A percentile compares a stretch with the other conserved stretches of the same genome.
These are phyloP conservation scores for Olyra latifolia DNA, from an alignment of 176 grass and related monocot species.

Conservation along the genomic window DNA sequence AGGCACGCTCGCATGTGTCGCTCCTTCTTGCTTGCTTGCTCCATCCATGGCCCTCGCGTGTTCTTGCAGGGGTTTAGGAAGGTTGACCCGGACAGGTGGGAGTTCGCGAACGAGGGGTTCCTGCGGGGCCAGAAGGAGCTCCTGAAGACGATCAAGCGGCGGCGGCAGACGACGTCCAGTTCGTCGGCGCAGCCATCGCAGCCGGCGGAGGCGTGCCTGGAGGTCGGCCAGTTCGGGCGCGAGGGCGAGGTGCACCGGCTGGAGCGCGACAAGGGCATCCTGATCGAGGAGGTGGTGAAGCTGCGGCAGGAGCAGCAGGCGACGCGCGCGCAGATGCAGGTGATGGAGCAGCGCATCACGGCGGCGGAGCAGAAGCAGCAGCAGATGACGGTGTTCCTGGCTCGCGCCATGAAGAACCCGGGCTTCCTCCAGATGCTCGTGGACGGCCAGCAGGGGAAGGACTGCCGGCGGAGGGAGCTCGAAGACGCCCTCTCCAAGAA, in stretches of 20 bases:
- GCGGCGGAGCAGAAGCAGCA: constrained; percentile 82
- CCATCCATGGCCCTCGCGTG: not conserved
- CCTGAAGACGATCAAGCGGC: constrained; percentile 73
- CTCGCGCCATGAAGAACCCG: constrained; percentile 72
- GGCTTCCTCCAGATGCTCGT: constrained; percentile 57
- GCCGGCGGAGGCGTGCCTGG: constrained; percentile 44
- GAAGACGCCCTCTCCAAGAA: constrained; percentile 79
- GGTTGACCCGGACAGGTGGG: constrained; percentile 83
- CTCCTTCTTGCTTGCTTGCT: not conserved
- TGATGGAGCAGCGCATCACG: constrained; percentile 74
- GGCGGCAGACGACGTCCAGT: constrained; percentile 33
- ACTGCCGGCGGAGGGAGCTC: constrained; percentile 45
- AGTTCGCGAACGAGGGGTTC: constrained; percentile 89
- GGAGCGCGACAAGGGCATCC: constrained; percentile 66
- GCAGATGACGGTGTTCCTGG: constrained; percentile 82
- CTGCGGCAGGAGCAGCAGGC: constrained; percentile 86
- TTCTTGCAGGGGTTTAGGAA: constrained; percentile 82
- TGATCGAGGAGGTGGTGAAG: constrained; percentile 76
- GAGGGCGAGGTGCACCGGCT: constrained; percentile 64
- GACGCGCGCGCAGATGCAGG: constrained; percentile 62
- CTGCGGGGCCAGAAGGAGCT: constrained; percentile 70
- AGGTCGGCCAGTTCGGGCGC: constrained; percentile 75
- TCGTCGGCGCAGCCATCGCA: constrained; percentile 21
- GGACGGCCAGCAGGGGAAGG: constrained; percentile 49
- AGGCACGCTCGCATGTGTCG: not conserved